These are phyloP conservation scores for Candida boleticola DNA, from an alignment of 805 yeast genomes.

Conservation along the genomic window DNA sequence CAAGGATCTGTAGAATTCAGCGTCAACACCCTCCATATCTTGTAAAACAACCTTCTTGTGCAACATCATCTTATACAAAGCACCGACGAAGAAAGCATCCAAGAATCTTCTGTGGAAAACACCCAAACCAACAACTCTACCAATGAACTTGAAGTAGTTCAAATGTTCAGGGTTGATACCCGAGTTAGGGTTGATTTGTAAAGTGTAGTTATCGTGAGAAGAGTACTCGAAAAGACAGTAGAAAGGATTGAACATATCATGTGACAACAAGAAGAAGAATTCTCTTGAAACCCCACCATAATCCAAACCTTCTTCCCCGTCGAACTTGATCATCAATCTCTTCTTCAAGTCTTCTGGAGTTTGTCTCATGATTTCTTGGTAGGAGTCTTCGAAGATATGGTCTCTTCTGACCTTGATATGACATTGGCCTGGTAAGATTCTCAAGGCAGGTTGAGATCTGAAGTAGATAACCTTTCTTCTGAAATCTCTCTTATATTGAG, in stretches of 20 bases:
- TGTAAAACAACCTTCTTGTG: slow-evolving; percentile 91
- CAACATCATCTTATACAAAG: slow-evolving; percentile 95
- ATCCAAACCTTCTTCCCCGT: slow-evolving; percentile 99
- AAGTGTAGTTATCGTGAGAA: slow-evolving; percentile 95
- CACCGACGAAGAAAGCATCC: slow-evolving; percentile 98
- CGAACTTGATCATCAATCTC: slow-evolving; percentile 96
- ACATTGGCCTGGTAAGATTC: slow-evolving; percentile 98
- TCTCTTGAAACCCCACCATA: slow-evolving; percentile 99
- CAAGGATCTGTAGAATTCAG: slow-evolving; percentile 90
- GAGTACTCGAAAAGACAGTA: slow-evolving; percentile 97
- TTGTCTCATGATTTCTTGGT: slow-evolving; percentile 98
- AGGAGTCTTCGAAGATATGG: slow-evolving; percentile 94
- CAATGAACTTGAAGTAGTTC: slow-evolving; percentile 96
- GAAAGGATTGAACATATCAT: slow-evolving; percentile 98
- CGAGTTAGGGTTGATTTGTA: slow-evolving; percentile 96
- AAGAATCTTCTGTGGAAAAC: slow-evolving; percentile 97
- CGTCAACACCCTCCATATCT: slow-evolving; percentile 99
- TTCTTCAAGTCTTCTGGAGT: slow-evolving; percentile 97
- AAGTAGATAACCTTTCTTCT: slow-evolving; percentile 96
- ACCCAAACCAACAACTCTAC: slow-evolving; percentile 97
- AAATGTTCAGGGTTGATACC: slow-evolving; percentile 97
- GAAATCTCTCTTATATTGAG: slow-evolving; percentile 98
- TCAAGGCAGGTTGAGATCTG: slow-evolving; percentile 96
- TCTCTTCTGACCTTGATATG: slow-evolving; percentile 97
- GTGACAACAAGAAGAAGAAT: slow-evolving; percentile 92